These are phyloP conservation scores for Dictyostelium discoideum DNA, from an alignment of 78 protist genomes.

Conservation along the genomic window dicty_2.7 NC_007088.5:8286501-8287000, in stretches of 20 bases:
- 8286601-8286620: not conserved
- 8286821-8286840: conserved; percentile 55
- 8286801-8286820: conserved; percentile 18
- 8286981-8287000: not conserved
- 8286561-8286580: too few species aligned
- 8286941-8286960: conserved; percentile 4
- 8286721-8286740: not conserved
- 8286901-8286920: not conserved
- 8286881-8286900: not conserved
- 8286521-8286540: not conserved
- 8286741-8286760: too few species aligned
- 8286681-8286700: conserved; percentile 6
- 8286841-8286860: conserved; percentile 21
- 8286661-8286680: conserved; percentile 18
- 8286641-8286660: not conserved
- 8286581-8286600: not conserved
- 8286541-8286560: not conserved
- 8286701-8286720: not conserved
- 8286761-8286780: too few species aligned
- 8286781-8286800: not conserved
- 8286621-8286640: conserved; percentile 7
- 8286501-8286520: not conserved
- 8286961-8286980: not conserved
- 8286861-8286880: conserved; percentile 10
- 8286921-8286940: not conserved